Base-by-base conservation (phyloP, 192 early-diverging fungal genomes). In the Rhizophlyctis rosea region DNA sequence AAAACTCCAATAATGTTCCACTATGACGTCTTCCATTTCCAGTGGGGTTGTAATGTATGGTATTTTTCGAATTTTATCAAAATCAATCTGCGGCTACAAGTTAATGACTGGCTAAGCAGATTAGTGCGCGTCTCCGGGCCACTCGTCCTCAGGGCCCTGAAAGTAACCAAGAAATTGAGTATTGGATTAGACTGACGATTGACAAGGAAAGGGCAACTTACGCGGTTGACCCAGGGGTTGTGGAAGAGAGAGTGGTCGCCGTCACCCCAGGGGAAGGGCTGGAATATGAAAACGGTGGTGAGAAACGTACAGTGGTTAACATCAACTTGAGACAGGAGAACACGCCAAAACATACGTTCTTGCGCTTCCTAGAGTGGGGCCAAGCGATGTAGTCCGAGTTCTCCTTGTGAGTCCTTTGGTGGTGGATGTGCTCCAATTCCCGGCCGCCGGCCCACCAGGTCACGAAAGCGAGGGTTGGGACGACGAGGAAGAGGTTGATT, bases 261-360 rank as follows among this genome's bases (percentile, higher is more conserved):
- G 69, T 80, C 76, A 34, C 81, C 81, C 78, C 76, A 83, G 35
- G 81, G 76, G 71, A 64, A 76, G 0, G 58, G 59, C 67, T 65
- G 56, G n/a, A 68, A 13, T 29, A 50, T 69, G 34, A 47, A 70
- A 18, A 47, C n/a, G 3, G 18, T 0, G 30, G 35, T 9, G 27
- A 13, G 1, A 1, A 27, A 28, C 34, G 49, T 27, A 25, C 13
- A 11, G 23, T 9, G 24, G 27, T 9, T 21, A 50, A 27, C 52
- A 55, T 21, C 25, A 16, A 9, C 28, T 32, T 62, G 29, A 7
- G 30, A 48, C 21, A 54, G 0, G 25, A 33, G 29, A 23, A 21
- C 31, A 4, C 24, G 34, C 13, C 50, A 5, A 32, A 1, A 71
- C 70, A 16, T 58, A 73, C 73, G 63, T 68, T 76, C 64, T 76